Percentiles rank a stretch among this genome's conserved stretches.
Conservation (phyloP, 176 grass and related monocot genomes). For the Thalia dealbata region DNA sequence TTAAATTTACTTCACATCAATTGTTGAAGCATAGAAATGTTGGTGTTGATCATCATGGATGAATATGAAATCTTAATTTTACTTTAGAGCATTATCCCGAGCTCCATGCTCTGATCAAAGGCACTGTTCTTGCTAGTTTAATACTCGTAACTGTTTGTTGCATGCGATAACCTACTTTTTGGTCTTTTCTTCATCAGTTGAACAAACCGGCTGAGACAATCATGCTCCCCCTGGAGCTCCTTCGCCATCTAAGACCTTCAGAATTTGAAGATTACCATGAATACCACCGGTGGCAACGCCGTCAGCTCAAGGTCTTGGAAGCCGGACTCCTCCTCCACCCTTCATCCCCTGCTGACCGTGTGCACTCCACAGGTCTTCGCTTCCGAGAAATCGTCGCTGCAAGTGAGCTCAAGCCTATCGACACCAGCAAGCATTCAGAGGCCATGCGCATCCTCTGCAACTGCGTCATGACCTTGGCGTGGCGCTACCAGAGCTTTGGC, state of each 20-base stretch:
- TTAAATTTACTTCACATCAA: background rate
- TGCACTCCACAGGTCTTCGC: constrained; percentile 12
- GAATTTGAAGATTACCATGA: constrained; percentile 35
- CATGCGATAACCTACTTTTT: background rate
- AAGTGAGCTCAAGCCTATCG: constrained; percentile 11
- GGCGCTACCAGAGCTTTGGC: constrained; percentile 25
- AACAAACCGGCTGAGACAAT: constrained; percentile 30
- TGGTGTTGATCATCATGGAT: background rate
- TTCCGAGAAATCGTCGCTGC: constrained; percentile 26
- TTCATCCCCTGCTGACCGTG: constrained; percentile 23
- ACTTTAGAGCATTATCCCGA: background rate
- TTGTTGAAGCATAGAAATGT: background rate
- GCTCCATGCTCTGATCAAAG: no score
- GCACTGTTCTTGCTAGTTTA: background rate
- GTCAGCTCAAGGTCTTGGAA: constrained; percentile 45
- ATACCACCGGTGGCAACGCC: constrained; percentile 51
- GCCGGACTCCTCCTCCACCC: constrained; percentile 42
- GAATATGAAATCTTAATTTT: background rate
- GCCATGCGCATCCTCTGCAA: constrained; percentile 30
- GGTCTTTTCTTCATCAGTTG: constrained; percentile 26
- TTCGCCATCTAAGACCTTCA: constrained; percentile 40
- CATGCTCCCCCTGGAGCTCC: constrained; percentile 53
- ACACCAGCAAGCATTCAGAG: constrained; percentile 42
- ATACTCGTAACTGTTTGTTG: no score
- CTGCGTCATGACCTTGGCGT: constrained; percentile 24